phyloP scores from a whole-genome alignment of 441 rosid genomes.

The Biscutella laevigata region DNA sequence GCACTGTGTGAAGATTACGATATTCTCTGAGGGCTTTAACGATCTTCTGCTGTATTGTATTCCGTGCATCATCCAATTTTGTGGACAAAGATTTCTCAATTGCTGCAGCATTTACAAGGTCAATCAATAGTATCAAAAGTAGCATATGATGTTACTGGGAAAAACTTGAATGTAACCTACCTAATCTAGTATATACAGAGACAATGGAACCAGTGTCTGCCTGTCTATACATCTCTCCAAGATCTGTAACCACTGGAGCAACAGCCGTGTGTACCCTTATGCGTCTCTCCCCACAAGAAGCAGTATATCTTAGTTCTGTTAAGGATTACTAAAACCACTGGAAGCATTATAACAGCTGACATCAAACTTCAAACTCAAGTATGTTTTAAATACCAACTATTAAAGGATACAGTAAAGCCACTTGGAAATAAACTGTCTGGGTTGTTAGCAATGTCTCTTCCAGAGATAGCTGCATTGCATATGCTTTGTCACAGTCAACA shows the following conservation, averaged over 20 bases:
- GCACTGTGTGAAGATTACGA: constrained; percentile 76
- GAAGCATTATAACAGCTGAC: constrained; percentile 14
- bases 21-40: constrained; percentile 90
- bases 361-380: constrained; percentile 9
- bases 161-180: constrained; percentile 31
- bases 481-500: constrained; percentile 98
- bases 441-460: constrained; percentile 89
- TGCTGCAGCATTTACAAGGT: constrained; percentile 44
- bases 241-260: constrained; percentile 85
- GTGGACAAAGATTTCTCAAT: constrained; percentile 75
- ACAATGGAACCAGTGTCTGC: constrained; percentile 90
- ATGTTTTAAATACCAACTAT: background rate
- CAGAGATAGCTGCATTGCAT: constrained; percentile 87
- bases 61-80: constrained; percentile 94
- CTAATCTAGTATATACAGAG: constrained; percentile 78
- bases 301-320: constrained; percentile 72
- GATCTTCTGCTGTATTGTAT: constrained; percentile 61
- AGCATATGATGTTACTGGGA: constrained; percentile 16
- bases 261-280: constrained; percentile 94
- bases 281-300: constrained; percentile 99
- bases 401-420: constrained; percentile 96
- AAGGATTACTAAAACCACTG: constrained; percentile 31
- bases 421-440: constrained; percentile 92
- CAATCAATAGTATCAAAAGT: constrained; percentile 22
- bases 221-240: constrained; percentile 92